Conservation (phyloP, 495 filamentous ascomycete genomes). For the Penicillium argentinense region DNA sequence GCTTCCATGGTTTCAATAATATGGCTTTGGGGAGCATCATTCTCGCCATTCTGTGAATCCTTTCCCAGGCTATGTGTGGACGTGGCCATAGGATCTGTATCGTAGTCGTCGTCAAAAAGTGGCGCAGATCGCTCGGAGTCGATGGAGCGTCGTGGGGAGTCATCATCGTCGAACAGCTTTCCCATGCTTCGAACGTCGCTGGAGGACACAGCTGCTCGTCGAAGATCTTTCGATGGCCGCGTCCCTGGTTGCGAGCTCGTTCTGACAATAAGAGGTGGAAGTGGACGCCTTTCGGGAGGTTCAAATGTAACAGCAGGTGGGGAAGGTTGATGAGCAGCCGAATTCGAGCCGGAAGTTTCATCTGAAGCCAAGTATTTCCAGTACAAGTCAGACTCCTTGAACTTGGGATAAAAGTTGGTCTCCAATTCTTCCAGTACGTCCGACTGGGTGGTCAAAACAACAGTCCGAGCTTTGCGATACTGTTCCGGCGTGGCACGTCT, state of each 20-base stretch:
- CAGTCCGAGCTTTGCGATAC: conserved; percentile 79
- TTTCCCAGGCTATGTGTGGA: conserved; percentile 59
- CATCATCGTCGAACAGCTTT: conserved; percentile 47
- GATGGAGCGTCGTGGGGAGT: conserved; percentile 54
- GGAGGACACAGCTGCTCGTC: conserved; percentile 58
- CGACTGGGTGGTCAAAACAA: conserved; percentile 81
- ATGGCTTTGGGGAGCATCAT: conserved; percentile 43
- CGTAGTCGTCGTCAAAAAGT: conserved; percentile 67
- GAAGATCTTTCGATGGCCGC: conserved; percentile 46
- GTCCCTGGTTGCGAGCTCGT: conserved; percentile 39
- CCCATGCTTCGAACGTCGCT: conserved; percentile 51
- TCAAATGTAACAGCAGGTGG: conserved; percentile 28
- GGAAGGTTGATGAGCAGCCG: conserved; percentile 20
- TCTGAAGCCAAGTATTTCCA: conserved; percentile 94
- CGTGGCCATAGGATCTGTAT: conserved; percentile 59
- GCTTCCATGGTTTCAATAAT: conserved; percentile 92
- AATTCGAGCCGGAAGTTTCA: conserved; percentile 59
- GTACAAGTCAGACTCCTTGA: conserved; percentile 88
- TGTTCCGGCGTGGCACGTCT: conserved; percentile 72
- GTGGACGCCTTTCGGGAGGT: conserved; percentile 35
- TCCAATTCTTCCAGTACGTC: conserved; percentile 80
- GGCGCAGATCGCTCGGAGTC: conserved; percentile 54
- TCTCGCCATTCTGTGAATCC: conserved; percentile 50
- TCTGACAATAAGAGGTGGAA: conserved; percentile 44
- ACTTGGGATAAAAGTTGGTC: conserved; percentile 72